phyloP scores from a whole-genome alignment of 129 eudicot species.

The Heracleum sosnowskyi region DNA sequence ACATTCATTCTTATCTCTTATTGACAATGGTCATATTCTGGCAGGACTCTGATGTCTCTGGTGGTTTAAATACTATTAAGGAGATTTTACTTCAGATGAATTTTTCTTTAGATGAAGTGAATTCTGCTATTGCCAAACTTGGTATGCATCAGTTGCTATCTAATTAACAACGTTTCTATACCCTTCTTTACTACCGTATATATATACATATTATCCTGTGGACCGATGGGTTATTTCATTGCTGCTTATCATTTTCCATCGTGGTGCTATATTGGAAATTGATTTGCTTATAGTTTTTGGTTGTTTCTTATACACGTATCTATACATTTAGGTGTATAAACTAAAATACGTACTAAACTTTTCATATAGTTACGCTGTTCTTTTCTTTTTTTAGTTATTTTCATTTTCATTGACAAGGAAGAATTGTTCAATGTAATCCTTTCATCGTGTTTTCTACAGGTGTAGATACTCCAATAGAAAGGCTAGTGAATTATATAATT shows the following conservation, averaged over 20 bases:
- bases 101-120: constrained; percentile 64
- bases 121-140: constrained; percentile 61
- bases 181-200: background rate
- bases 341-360: background rate
- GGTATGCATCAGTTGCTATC: constrained; percentile 38
- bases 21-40: no score
- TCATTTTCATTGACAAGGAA: background rate
- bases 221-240: no score
- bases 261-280: no score
- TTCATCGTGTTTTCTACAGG: constrained; percentile 33
- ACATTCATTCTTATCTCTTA: no score
- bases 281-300: no score
- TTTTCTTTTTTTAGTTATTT: background rate
- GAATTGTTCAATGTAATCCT: background rate
- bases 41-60: no score
- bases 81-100: constrained; percentile 53
- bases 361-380: background rate
- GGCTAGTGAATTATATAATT: constrained; percentile 66
- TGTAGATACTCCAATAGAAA: constrained; percentile 40
- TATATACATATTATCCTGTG: background rate
- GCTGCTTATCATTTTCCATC: no score
- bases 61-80: no score
- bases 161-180: background rate
- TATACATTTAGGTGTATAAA: no score
- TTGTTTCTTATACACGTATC: no score